Evolutionary conservation across 371 early-diverging fungal genomes (phyloP).

Genomic region (Lichtheimia corymbifera): DNA sequence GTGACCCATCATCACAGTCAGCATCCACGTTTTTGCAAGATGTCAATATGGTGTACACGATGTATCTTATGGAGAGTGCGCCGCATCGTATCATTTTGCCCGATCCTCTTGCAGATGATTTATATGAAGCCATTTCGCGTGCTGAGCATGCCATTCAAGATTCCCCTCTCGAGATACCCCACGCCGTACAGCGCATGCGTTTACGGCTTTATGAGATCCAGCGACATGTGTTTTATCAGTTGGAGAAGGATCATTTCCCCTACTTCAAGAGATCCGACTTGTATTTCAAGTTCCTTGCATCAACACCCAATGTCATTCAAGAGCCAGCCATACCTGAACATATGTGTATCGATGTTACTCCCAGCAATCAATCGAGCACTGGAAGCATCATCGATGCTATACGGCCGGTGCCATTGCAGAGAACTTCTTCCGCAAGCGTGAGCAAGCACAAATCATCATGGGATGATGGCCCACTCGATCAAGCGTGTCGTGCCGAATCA

Average conservation of each 20-base stretch:
- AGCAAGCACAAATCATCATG: slow-evolving; percentile 15
- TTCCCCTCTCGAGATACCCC: slow-evolving; percentile 7
- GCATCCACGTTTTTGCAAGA: slow-evolving; percentile 55
- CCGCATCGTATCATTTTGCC: slow-evolving; percentile 50
- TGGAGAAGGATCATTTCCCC: slow-evolving; percentile 64
- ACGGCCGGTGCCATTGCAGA: slow-evolving; percentile 10
- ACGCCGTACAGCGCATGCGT: slow-evolving; percentile 22
- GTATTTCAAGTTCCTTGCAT: slow-evolving; percentile 65
- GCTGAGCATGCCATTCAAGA: slow-evolving; percentile 16
- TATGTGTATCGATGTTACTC: slow-evolving; percentile 36
- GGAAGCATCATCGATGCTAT: not conserved
- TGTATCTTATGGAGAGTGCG: slow-evolving; percentile 61
- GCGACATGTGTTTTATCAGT: slow-evolving; percentile 63
- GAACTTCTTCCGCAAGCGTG: slow-evolving; percentile 18
- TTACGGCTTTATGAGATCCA: slow-evolving; percentile 35
- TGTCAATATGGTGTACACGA: slow-evolving; percentile 68
- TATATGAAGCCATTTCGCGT: slow-evolving; percentile 23
- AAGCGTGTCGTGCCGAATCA: slow-evolving; percentile 15
- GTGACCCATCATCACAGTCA: slow-evolving; percentile 8
- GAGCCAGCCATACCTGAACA: slow-evolving; percentile 18
- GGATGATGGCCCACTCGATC: slow-evolving; percentile 4
- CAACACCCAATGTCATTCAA: slow-evolving; percentile 35
- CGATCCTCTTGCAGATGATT: slow-evolving; percentile 28
- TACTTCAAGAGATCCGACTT: slow-evolving; percentile 66
- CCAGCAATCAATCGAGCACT: not conserved